Percentiles rank a stretch among this genome's conserved stretches.
These are phyloP conservation scores for Plectosphaerella plurivora DNA, from an alignment of 2,329 filamentous ascomycete species.

Conservation along the genomic window DNA sequence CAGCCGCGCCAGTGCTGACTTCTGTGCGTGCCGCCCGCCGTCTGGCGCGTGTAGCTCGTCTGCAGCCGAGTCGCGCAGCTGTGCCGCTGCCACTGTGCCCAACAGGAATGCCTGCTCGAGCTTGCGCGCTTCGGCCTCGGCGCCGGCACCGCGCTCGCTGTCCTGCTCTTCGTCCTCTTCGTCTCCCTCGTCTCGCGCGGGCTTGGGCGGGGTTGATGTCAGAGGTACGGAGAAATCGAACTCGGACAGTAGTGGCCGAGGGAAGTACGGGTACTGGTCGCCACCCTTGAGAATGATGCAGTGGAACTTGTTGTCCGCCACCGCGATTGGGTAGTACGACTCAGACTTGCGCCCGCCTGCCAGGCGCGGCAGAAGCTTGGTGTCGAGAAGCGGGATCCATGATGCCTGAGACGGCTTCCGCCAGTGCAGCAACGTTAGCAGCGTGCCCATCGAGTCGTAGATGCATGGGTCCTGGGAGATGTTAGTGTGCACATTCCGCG, in stretches of 20 bases:
- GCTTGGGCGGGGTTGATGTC: slow-evolving; percentile 44
- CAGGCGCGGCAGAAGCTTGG: slow-evolving; percentile 74
- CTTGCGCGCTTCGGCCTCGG: slow-evolving; percentile 45
- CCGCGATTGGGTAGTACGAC: slow-evolving; percentile 91
- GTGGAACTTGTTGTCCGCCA: slow-evolving; percentile 88
- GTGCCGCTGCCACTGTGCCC: slow-evolving; percentile 63
- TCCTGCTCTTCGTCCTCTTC: slow-evolving; percentile 22
- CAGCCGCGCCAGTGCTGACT: slow-evolving; percentile 61
- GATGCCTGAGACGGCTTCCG: slow-evolving; percentile 76
- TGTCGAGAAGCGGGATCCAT: slow-evolving; percentile 93
- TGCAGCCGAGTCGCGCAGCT: slow-evolving; percentile 71
- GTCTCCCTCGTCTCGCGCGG: slow-evolving; percentile 11
- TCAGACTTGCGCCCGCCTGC: slow-evolving; percentile 83
- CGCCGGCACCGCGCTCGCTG: slow-evolving; percentile 11
- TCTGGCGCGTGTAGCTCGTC: slow-evolving; percentile 53
- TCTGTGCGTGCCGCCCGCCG: slow-evolving; percentile 46
- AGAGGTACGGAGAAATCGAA: slow-evolving; percentile 90
- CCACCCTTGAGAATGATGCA: slow-evolving; percentile 98
- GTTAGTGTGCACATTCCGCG: background rate
- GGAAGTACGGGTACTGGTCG: slow-evolving; percentile 90
- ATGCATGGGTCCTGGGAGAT: slow-evolving; percentile 79
- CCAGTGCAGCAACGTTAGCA: slow-evolving; percentile 89
- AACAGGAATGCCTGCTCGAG: slow-evolving; percentile 83
- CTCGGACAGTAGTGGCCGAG: slow-evolving; percentile 81
- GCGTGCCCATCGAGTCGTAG: slow-evolving; percentile 86